Conservation (phyloP, 2,329 filamentous ascomycete genomes). For the Aspergillus neoniger region DNA sequence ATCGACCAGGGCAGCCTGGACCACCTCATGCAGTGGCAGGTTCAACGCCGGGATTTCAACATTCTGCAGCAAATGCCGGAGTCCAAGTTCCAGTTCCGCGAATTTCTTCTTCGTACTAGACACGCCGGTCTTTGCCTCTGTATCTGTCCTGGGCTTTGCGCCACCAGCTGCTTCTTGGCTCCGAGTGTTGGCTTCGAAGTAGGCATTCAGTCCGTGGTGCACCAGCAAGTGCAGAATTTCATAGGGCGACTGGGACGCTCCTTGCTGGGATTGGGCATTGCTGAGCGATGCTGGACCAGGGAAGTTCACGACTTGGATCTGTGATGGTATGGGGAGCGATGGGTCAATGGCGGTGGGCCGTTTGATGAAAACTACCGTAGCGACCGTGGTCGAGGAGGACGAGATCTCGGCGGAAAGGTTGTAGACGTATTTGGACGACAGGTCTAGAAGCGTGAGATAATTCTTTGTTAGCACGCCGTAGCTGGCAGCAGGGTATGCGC, state of each 20-base stretch:
- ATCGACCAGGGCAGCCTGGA: constrained; percentile 81
- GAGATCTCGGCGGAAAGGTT: constrained; percentile 79
- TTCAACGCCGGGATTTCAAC: constrained; percentile 94
- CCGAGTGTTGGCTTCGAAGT: constrained; percentile 95
- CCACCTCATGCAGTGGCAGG: constrained; percentile 81
- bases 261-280: constrained; percentile 68
- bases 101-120: constrained; percentile 97
- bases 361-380: constrained; percentile 88
- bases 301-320: constrained; percentile 91
- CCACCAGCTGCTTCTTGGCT: constrained; percentile 68
- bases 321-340: constrained; percentile 75
- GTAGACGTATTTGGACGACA: constrained; percentile 64
- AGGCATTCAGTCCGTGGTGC: constrained; percentile 87
- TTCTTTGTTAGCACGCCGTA: background rate
- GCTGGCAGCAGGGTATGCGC: background rate
- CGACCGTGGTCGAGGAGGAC: constrained; percentile 71
- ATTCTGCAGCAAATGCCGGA: constrained; percentile 93
- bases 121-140: constrained; percentile 90
- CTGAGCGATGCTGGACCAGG: constrained; percentile 75
- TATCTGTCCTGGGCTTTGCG: constrained; percentile 73
- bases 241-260: constrained; percentile 76
- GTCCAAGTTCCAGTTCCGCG: constrained; percentile 86
- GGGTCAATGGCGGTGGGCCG: constrained; percentile 85
- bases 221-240: constrained; percentile 91
- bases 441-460: constrained; percentile 20